Evolutionary conservation across 2,329 filamentous ascomycete species (phyloP), one percentile per base, ranked within the genome.

Genomic region (Xylariaceae sp.): DNA sequence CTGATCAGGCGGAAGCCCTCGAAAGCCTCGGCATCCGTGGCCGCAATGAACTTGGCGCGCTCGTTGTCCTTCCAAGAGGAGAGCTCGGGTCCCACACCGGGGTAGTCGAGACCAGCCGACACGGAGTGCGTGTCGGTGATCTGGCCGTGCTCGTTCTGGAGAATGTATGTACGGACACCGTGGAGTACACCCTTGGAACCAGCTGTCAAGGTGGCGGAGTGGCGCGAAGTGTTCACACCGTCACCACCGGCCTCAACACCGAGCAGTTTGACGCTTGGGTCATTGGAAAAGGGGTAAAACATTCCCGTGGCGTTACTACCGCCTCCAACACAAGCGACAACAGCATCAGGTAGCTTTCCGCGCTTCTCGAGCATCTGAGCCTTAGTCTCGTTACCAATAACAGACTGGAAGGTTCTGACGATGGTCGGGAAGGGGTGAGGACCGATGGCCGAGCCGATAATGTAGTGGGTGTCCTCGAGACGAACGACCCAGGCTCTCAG

Each of bases 351-450:
- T 1, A 99, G 85, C 77, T 94, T 93, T 66, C 91, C 90, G 52
- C 88, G 86, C 74, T 90, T 86, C 72, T 88, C 86, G 63, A 85
- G 79, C 88, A 99, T 92, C 77, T 97, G 93, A 68, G 87, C 78
- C 80, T 94, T 96, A 50, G 94, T 97, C 80, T 99, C 94, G 68
- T 89, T 85, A 57, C 94, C 94, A 67, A 99, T 99, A 63, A 99
- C 89, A 4, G 89, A 94, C 77, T 97, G 94, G 86, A 99, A 97
- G 0, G 93, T 97, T 62, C 94, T 88, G 55, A 97, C 94, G 64
- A 97, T 97, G 55, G 91, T 96, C 1, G 94, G 94, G 87, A 97
- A 97, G 9, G 94, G 94, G 74, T 99, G 94, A 52, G 94, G 94
- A 0, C 94, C 94, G 68, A 99, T 99, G 50, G 94, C 94, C 13